Evolutionary conservation across 768 basidiomycete species (phyloP), one percentile per base, ranked within the genome.

Genomic region (Cystofilobasidium capitatum): DNA sequence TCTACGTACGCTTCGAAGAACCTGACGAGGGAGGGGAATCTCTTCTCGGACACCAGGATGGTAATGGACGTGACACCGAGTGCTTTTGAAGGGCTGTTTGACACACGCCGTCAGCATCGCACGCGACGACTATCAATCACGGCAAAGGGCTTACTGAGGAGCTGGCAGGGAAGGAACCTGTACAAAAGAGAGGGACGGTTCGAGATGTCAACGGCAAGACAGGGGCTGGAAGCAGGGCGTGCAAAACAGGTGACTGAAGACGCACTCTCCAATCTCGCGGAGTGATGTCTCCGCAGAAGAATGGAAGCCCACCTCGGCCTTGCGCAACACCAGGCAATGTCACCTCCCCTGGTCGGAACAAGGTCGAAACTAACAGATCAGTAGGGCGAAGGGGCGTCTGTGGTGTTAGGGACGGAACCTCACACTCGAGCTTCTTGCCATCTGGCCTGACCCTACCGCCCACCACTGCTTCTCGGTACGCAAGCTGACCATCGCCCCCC

Each of bases 261-360:
- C 58, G 16, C 33, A 58, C 58, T 16, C 58, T 24, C 58, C 33
- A 58, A 8, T 58, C 58, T 24, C 58, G 58, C 3, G 58, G 58
- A 8, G 58, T 29, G 4, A 36, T 33, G 58, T 58, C 58, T 24
- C 58, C 58, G 22, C 58, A 58, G 58, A 36, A 58, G 58, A 58
- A 58, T 6, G 58, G 58, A 24, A 58, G 58, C 20, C 13, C 58
- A 22, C 58, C 58, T 26, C 49, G 49, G 49, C 49, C 49, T 51
- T 51, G 49, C 3, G 49, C 49, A 8, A 4, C 31, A 29, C 49
- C 49, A 20, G 49, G 49, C 8, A 51, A 29, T 3, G 49, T 51
- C 6, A 51, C 49, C 49, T 51, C 20, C 49, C 49, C 49, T 51
- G 24, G 22, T 24, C 49, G 6, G 31, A n/a, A 29, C 10, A 16